Evolutionary conservation across 2,329 filamentous ascomycete genomes (phyloP).

Genomic region (Bipolaris bicolor): DNA sequence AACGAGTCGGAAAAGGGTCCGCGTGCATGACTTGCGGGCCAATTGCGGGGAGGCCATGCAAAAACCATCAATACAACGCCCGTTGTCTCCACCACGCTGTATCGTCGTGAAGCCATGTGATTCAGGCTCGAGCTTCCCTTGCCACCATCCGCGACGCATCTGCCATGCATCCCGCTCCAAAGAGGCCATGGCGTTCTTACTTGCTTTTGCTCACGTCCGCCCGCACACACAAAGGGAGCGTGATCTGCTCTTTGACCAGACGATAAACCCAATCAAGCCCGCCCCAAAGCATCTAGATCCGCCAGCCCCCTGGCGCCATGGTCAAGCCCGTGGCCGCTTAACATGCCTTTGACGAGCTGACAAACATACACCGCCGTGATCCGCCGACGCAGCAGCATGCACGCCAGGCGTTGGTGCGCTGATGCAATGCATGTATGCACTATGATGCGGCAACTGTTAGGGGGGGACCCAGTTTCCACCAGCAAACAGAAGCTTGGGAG

Average conservation of each 20-base stretch:
- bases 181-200: conserved; percentile 35
- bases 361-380: conserved; percentile 21
- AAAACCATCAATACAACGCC: conserved; percentile 21
- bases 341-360: conserved; percentile 10
- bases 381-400: conserved; percentile 16
- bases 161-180: conserved; percentile 5
- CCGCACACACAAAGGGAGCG: not conserved
- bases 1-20: conserved; percentile 1
- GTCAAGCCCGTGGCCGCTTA: conserved; percentile 2
- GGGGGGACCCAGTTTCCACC: conserved; percentile 15
- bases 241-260: not conserved
- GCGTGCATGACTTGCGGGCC: conserved; percentile 2
- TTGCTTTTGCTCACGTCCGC: conserved; percentile 13
- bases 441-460: conserved; percentile 2
- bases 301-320: not conserved
- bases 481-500: conserved; percentile 1
- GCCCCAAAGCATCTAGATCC: not conserved
- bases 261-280: not conserved
- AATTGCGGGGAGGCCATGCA: conserved; percentile 10
- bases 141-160: conserved; percentile 1
- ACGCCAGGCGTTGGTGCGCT: not conserved
- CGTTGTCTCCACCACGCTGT: conserved; percentile 11
- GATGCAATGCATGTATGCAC: not conserved
- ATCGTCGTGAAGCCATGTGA: conserved; percentile 35
- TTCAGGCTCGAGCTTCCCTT: conserved; percentile 11